A percentile compares a stretch with the other conserved stretches of the same genome.
These are phyloP conservation scores for Eleusine indica DNA, from an alignment of 176 grass and related monocot genomes.

Conservation along the genomic window DNA sequence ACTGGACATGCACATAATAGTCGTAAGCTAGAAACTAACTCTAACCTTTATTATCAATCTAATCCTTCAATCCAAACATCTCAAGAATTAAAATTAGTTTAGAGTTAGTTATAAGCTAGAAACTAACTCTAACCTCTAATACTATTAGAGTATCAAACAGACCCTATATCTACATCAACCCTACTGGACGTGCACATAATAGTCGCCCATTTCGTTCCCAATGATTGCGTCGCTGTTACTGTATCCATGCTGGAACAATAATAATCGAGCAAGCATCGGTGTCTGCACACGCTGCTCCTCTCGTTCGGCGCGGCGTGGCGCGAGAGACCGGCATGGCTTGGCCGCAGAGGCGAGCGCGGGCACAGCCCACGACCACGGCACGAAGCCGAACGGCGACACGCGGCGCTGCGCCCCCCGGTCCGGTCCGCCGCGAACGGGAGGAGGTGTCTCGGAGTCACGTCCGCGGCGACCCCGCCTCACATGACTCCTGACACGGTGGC, in stretches of 20 bases:
- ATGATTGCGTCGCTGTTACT: background rate
- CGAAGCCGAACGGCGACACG: background rate
- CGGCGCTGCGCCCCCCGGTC: background rate
- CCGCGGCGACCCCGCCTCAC: constrained; percentile 26
- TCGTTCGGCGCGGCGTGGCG: background rate
- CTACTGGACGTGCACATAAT: background rate
- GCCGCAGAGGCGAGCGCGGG: too few species aligned
- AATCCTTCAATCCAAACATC: fast-evolving
- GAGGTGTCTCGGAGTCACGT: background rate
- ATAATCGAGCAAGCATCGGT: background rate
- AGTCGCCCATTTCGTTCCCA: background rate
- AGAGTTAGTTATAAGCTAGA: too few species aligned
- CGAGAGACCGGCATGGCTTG: background rate
- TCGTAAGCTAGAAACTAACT: too few species aligned
- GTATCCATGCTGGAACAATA: background rate
- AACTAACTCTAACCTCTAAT: too few species aligned
- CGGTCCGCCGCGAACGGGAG: background rate
- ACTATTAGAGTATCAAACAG: too few species aligned
- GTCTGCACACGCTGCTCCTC: background rate
- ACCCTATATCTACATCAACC: background rate
- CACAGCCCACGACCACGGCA: background rate
- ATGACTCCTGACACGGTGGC: constrained; percentile 46
- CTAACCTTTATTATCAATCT: too few species aligned
- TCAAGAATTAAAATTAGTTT: too few species aligned
- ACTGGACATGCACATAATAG: background rate